phyloP scores from a whole-genome alignment of 2,329 filamentous ascomycete genomes.

The Fusarium acutatum region DNA sequence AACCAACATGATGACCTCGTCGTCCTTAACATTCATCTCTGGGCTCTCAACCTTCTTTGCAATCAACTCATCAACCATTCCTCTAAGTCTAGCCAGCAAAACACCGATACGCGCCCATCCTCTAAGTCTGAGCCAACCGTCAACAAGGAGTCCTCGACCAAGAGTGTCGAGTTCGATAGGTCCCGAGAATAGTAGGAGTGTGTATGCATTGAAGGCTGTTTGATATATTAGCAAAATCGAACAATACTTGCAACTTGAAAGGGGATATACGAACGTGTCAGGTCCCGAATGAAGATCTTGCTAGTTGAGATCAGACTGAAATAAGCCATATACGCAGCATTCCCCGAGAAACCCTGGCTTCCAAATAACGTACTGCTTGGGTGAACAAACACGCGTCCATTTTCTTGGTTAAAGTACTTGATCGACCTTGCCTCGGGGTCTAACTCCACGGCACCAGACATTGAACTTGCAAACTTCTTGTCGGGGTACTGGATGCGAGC shows the following conservation, averaged over 20 bases:
- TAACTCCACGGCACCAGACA: slow-evolving; percentile 89
- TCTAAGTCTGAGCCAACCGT: slow-evolving; percentile 85
- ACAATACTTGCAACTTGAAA: neutral
- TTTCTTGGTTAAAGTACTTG: slow-evolving; percentile 89
- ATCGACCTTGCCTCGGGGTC: slow-evolving; percentile 93
- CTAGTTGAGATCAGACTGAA: slow-evolving; percentile 91
- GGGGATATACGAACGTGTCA: slow-evolving; percentile 74
- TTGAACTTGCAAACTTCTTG: slow-evolving; percentile 90
- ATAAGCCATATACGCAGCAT: slow-evolving; percentile 83
- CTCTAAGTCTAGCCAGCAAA: slow-evolving; percentile 80
- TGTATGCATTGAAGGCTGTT: slow-evolving; percentile 87
- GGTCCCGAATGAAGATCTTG: slow-evolving; percentile 90
- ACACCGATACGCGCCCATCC: slow-evolving; percentile 97
- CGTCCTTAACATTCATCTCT: slow-evolving; percentile 62
- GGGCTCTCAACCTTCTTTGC: slow-evolving; percentile 83
- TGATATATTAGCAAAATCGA: slow-evolving; percentile 1
- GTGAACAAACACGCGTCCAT: slow-evolving; percentile 90
- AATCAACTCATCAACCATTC: slow-evolving; percentile 87
- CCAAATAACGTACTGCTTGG: slow-evolving; percentile 88
- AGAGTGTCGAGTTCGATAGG: slow-evolving; percentile 86
- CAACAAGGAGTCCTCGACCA: slow-evolving; percentile 86
- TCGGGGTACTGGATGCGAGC: slow-evolving; percentile 93
- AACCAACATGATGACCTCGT: slow-evolving; percentile 79
- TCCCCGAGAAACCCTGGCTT: slow-evolving; percentile 78
- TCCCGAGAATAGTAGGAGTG: slow-evolving; percentile 87